Conservation (phyloP, 345 rosid genomes). For the Anastatica hierochuntica region DNA sequence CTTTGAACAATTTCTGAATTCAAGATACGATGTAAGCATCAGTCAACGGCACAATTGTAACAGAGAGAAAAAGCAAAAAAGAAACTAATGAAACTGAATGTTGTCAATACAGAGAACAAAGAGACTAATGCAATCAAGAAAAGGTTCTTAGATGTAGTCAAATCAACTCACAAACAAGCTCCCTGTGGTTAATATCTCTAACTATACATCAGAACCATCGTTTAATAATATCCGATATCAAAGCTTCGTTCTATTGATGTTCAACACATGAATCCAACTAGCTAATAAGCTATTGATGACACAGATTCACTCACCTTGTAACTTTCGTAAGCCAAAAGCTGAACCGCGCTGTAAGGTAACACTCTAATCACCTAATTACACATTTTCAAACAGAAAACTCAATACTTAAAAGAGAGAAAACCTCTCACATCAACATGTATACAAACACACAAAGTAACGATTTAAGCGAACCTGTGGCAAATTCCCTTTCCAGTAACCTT, state of each 20-base stretch:
- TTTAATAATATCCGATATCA: background rate
- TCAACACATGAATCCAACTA: background rate
- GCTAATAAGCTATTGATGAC: background rate
- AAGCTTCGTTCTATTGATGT: no score
- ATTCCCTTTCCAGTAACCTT: conserved; percentile 99
- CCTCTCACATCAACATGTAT: no score
- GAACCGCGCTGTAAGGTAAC: conserved; percentile 90
- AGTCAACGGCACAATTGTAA: background rate
- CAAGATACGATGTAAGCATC: conserved; percentile 16
- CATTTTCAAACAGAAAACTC: no score
- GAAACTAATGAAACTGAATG: no score
- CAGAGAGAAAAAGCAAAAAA: no score
- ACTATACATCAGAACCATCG: background rate
- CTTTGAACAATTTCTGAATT: conserved; percentile 65
- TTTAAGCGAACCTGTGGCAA: no score
- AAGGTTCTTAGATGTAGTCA: background rate
- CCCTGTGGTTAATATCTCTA: background rate
- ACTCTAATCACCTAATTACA: conserved; percentile 89
- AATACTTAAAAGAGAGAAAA: no score
- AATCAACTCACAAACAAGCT: background rate
- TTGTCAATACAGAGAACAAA: no score
- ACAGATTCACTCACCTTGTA: conserved; percentile 52
- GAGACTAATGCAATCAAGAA: background rate
- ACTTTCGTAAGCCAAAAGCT: conserved; percentile 86
- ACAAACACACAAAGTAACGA: no score